Base-by-base conservation (phyloP, 2,329 filamentous ascomycete genomes). In the Paramyrothecium roridum region DNA sequence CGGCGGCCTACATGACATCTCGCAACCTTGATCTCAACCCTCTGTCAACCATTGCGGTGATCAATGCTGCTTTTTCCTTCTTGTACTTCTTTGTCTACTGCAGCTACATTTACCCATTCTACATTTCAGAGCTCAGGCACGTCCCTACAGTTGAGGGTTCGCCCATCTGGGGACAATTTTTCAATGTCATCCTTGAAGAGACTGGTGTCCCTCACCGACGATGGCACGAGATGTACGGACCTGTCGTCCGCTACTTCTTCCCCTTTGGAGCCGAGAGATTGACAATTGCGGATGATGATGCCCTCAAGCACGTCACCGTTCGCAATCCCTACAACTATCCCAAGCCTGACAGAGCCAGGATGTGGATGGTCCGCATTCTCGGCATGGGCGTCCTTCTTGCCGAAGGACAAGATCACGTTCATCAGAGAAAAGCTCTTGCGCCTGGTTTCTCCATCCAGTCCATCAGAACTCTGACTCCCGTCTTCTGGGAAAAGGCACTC, bases 191-290 rank as follows among this genome's bases (percentile, higher is more conserved):
- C 56, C 66, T 65, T 16, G 64, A 68, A 49, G 75, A 78, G 58
- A 72, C 70, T 50, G 75, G 75, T 52, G 64, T 76, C 8, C 68
- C 72, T 17, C 74, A 76, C 55, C 70, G 75, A 47, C 56, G 65
- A 56, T 78, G 76, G 75, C 75, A 77, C 60, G 56, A 69, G 40
- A 51, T 70, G 22, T 66, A 75, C 49, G 75, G 74, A 17, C 67
- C 71, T 30, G 74, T 77, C 48, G 70, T 77, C 52, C 69, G 76
- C 53, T 78, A 77, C 57, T 77, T 74, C 67, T 77, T 77, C 55
- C 76, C 75, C 22, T 73, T 77, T 40, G 76, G 75, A 50, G 67
- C 70, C 22, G 75, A 77, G 61, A 68, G 75, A 43, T 67, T 78
- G 10, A 73, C 75, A 3, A 63, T 78, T 48, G 74, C 74, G 56